These are phyloP conservation scores for Ophiostoma montium DNA, from an alignment of 2,329 filamentous ascomycete genomes.

Conservation along the genomic window DNA sequence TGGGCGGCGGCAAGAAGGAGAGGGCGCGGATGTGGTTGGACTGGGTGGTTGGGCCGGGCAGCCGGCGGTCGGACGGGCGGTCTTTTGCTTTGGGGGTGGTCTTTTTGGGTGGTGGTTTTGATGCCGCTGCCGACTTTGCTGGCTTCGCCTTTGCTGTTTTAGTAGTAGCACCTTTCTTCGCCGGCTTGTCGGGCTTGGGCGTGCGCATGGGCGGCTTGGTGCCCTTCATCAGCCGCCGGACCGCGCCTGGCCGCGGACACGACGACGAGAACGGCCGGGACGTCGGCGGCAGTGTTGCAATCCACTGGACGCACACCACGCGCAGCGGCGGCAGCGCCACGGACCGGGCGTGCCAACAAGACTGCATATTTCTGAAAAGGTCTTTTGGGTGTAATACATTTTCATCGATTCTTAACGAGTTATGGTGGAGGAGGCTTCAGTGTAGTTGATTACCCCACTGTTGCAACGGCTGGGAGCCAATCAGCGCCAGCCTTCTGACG, in stretches of 20 bases:
- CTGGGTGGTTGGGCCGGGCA: neutral
- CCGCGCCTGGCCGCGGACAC: neutral
- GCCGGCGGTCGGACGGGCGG: neutral
- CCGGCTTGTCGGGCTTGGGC: neutral
- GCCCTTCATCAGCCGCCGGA: neutral
- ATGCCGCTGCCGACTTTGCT: neutral
- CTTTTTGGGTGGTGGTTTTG: neutral
- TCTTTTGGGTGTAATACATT: neutral
- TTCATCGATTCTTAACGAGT: too few relatives aligned
- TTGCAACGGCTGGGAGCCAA: neutral
- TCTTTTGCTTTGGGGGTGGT: neutral
- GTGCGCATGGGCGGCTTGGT: neutral
- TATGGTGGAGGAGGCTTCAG: neutral
- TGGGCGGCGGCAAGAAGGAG: slow-evolving; percentile 17
- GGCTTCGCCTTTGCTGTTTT: neutral
- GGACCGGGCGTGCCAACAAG: slow-evolving; percentile 6
- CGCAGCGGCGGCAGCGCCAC: slow-evolving; percentile 16
- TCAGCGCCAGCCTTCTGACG: neutral
- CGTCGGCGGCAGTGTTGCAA: neutral
- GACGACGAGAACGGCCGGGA: neutral
- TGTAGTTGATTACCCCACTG: neutral
- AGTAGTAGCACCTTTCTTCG: too few relatives aligned
- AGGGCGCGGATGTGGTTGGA: slow-evolving; percentile 12
- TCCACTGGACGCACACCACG: slow-evolving; percentile 4
- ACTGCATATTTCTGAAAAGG: neutral